Evolutionary conservation across 78 protist genomes (phyloP).

Genomic region (Cavenderia fasciculata): DNA sequence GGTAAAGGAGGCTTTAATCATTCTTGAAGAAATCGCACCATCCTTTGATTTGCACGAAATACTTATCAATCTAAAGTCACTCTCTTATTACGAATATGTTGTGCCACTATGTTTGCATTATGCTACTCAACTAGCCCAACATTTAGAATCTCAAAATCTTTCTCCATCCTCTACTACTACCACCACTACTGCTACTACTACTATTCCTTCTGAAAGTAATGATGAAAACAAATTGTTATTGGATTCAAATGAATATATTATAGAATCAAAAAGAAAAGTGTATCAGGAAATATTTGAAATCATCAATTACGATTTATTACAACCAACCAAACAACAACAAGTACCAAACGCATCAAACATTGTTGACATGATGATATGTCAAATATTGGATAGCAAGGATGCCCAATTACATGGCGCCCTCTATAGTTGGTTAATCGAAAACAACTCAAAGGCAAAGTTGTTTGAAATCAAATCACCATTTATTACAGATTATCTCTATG

Average conservation of each 20-base stretch:
- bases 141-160: too few species aligned
- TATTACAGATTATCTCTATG: slow-evolving; percentile 12
- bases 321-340: too few species aligned
- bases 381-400: background rate
- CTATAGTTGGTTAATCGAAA: slow-evolving; percentile 22
- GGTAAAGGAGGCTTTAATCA: background rate
- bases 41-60: background rate
- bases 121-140: slow-evolving; percentile 6
- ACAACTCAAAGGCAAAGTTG: background rate
- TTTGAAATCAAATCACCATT: slow-evolving; percentile 12
- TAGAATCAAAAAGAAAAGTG: too few species aligned
- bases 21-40: slow-evolving; percentile 30
- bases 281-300: too few species aligned
- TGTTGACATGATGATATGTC: slow-evolving; percentile 14
- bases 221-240: too few species aligned
- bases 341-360: background rate
- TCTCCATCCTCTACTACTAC: too few species aligned
- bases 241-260: too few species aligned
- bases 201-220: too few species aligned
- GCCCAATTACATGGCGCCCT: background rate
- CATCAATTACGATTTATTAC: too few species aligned
- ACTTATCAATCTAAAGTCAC: background rate
- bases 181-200: background rate
- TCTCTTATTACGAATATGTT: background rate
- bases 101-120: slow-evolving; percentile 6